Base-by-base conservation (phyloP, 352 stramenopile species). In the Phytophthora cajani region DNA sequence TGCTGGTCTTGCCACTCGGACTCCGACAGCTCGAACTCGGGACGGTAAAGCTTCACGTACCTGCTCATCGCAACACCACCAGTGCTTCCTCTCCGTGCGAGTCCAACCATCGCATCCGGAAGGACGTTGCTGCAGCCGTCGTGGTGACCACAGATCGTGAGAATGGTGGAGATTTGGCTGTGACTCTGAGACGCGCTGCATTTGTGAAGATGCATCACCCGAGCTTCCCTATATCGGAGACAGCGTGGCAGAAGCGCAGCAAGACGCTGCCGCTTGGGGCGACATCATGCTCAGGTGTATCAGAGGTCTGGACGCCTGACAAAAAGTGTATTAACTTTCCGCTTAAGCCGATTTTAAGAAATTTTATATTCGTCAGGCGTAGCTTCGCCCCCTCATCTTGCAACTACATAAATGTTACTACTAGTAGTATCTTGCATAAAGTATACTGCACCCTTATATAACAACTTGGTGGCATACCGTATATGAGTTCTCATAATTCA, bases 41-140 rank as follows among this genome's bases (percentile, higher is more conserved):
- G 60, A 14, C 44, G 38, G 23, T 58, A 46, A 38, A 69, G 63
- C 23, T 63, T 74, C 36, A 66, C 27, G 5, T 30, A 30, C 27
- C 27, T 30, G 27, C 27, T 30, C 27, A 30, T 30, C 27, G 3
- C 27, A 30, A 30, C 27, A 30, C 27, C 27, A 30, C 27, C 27
- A 5, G 2, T 6, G 27, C 5, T 30, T 30, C 3, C 27, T 30
- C 27, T 6, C 27, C 3, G 27, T n/a, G n/a, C n/a, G 25, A 17
- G 8, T 6, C 46, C 2, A 63, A 5, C 5, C 32, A 67, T 16
- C 55, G 67, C 5, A 16, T 69, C 8, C 60, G 55, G 9, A 69
- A 64, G 47, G 67, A 74, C 16, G 21, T 69, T 3, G 66, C 67
- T 2, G 33, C 9, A 11, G 60, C 33, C 3, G 3, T 62, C 2